Conservation (phyloP, 495 filamentous ascomycete species). For the Talaromyces liani region DNA sequence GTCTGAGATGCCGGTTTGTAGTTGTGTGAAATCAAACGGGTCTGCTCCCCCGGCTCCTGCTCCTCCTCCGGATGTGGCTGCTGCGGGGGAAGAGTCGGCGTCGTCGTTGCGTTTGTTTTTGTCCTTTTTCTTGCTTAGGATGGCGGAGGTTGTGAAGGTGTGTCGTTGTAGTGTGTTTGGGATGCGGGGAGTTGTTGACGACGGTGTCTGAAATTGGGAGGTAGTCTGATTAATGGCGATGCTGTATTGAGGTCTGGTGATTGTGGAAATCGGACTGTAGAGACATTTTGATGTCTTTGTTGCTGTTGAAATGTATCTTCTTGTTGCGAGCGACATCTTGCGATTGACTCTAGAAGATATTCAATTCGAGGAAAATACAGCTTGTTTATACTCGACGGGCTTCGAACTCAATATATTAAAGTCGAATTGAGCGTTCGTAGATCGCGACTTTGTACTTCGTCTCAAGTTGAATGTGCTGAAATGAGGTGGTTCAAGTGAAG, state of each 20-base stretch:
- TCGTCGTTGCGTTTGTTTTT: constrained; percentile 6
- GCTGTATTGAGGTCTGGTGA: background rate
- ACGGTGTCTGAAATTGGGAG: background rate
- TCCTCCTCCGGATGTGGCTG: background rate
- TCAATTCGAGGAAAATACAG: background rate
- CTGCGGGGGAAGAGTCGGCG: background rate
- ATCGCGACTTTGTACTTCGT: background rate
- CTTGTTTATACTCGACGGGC: background rate
- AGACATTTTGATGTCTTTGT: background rate
- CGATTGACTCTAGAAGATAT: background rate
- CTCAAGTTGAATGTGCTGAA: background rate
- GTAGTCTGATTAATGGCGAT: background rate
- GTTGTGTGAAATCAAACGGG: constrained; percentile 59
- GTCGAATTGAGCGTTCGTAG: background rate
- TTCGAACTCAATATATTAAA: background rate
- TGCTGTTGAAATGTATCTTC: background rate
- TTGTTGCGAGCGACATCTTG: background rate
- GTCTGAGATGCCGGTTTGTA: constrained; percentile 52
- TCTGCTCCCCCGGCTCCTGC: constrained; percentile 28
- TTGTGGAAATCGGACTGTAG: background rate
- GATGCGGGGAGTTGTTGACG: background rate
- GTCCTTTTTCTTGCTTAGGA: constrained; percentile 8
- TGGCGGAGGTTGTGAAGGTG: background rate
- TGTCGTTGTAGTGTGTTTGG: background rate
- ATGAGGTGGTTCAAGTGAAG: background rate